Evolutionary conservation across 1,284 basidiomycete genomes (phyloP), one percentile per base, ranked within the genome.

Genomic region (Ceratobasidium sp.): DNA sequence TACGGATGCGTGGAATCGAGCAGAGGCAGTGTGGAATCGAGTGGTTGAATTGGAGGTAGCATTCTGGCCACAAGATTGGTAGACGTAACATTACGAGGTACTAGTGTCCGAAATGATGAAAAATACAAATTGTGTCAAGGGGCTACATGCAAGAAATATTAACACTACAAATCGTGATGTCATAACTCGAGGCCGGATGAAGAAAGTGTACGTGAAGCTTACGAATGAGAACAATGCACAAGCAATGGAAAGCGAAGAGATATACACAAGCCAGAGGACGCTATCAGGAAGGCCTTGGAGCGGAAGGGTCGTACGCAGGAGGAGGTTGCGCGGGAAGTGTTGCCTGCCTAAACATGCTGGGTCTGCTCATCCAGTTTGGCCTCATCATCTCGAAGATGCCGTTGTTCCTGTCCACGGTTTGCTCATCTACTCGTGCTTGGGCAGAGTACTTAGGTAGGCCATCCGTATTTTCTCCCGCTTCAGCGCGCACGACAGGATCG

Each of bases 11-110:
- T 87, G 83, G 80, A 77, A 71, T 12, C 78, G 82, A 3, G 85
- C 86, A 39, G 86, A 89, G 76, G 82, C 80, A 9, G 84, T 90
- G 23, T 89, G 87, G 87, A 79, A 77, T 10, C 82, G 87, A 32
- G 85, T 87, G 3, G 74, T 89, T 3, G 87, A 89, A 76, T 82
- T 90, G 0, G 88, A 90, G 76, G 84, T 82, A 50, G 83, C 79
- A 1, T 90, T 90, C 76, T 90, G 88, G 89, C 89, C 88, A 9
- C 67, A 76, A 10, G 75, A 57, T 23, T 69, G 57, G n/a, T 65
- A 32, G 14, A 32, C 3, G 12, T 10, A 53, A 50, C 30, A 43
- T 60, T 3, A 59, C 41, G 34, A 34, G 26, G 10, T 23, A 60
- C 28, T 28, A 45, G 52, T 55, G 32, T 34, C 10, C 21, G 21